Evolutionary conservation across 164 flowering plant species (phyloP).

Genomic region (Tinospora cordifolia): DNA sequence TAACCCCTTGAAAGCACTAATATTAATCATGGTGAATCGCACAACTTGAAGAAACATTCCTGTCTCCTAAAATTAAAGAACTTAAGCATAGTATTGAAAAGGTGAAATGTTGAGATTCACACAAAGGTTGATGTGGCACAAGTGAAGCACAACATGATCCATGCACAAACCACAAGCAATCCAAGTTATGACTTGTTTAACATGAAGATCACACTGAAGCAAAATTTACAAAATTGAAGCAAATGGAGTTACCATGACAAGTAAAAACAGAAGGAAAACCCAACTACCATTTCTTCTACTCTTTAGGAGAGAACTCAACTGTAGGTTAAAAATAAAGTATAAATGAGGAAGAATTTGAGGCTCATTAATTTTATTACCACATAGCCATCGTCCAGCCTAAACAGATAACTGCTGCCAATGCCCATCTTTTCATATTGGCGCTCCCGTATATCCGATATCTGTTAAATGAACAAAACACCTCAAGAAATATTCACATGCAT

Average conservation of each 20-base stretch:
- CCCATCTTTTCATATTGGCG: conserved; percentile 92
- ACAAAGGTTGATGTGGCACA: too few species aligned
- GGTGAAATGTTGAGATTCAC: too few species aligned
- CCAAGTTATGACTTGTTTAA: too few species aligned
- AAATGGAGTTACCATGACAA: background rate
- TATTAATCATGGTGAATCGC: too few species aligned
- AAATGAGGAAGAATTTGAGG: background rate
- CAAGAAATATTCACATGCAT: background rate
- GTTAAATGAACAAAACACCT: conserved; percentile 10
- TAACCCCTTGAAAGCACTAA: too few species aligned
- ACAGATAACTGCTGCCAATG: conserved; percentile 98
- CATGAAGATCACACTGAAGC: too few species aligned
- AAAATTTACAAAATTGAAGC: background rate
- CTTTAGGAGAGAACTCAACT: background rate
- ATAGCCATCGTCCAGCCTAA: conserved; percentile 95
- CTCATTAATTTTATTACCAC: conserved; percentile 57
- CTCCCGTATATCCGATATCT: conserved; percentile 98
- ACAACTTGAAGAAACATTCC: too few species aligned
- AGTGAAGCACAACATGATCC: too few species aligned
- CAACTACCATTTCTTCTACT: background rate
- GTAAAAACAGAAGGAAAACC: background rate
- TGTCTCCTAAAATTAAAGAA: too few species aligned
- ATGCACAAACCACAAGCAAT: too few species aligned
- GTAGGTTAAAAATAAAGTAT: background rate
- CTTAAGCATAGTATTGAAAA: too few species aligned